These are phyloP conservation scores for Tricladium varicosporioides DNA, from an alignment of 2,329 filamentous ascomycete genomes.

Conservation along the genomic window DNA sequence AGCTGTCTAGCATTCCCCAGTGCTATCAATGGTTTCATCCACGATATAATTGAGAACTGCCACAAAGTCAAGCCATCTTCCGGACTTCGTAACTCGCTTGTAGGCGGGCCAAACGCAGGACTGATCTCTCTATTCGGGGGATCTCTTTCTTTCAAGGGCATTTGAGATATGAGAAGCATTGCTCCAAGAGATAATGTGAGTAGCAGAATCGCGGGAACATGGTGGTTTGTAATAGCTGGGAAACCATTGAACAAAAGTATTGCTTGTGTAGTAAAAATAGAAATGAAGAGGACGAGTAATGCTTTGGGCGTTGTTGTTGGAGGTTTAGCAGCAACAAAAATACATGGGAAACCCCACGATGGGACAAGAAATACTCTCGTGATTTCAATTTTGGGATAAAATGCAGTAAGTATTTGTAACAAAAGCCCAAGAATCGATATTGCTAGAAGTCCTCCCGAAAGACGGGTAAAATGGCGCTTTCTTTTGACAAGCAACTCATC, in stretches of 20 bases:
- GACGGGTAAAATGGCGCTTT: conserved; percentile 26
- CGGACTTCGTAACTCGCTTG: conserved; percentile 62
- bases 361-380: conserved; percentile 34
- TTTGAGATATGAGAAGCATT: conserved; percentile 56
- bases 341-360: conserved; percentile 25
- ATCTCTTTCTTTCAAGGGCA: conserved; percentile 66
- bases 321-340: conserved; percentile 23
- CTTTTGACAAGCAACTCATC: conserved; percentile 31
- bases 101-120: conserved; percentile 53
- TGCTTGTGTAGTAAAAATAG: conserved; percentile 25
- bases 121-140: conserved; percentile 58
- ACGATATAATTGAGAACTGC: conserved; percentile 82
- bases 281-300: conserved; percentile 21
- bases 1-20: conserved; percentile 64
- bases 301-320: conserved; percentile 27
- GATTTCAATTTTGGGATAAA: conserved; percentile 36
- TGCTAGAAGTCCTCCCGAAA: conserved; percentile 38
- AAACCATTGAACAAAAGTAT: conserved; percentile 34
- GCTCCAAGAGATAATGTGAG: conserved; percentile 44
- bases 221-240: conserved; percentile 9
- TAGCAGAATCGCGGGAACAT: conserved; percentile 28
- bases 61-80: conserved; percentile 79
- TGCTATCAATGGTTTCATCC: conserved; percentile 73
- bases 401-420: conserved; percentile 34
- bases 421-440: conserved; percentile 38